Conservation (phyloP, 202 grass and related monocot species). For the Setaria viridis region DNA sequence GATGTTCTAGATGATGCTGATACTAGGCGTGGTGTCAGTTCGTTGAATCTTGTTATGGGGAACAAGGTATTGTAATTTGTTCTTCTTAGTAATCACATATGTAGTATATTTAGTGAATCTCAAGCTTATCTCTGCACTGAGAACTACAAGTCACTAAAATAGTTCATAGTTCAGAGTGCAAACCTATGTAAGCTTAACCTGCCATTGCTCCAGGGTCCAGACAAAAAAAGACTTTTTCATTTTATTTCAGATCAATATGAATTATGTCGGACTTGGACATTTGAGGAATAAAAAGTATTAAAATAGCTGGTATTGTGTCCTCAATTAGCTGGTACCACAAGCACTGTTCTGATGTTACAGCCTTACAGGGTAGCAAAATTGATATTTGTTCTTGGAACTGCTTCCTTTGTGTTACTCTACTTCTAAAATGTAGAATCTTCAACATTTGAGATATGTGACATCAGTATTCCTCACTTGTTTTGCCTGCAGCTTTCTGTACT, state of each 20-base stretch:
- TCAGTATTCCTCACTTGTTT: slow-evolving; percentile 16
- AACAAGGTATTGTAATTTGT: slow-evolving; percentile 74
- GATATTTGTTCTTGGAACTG: slow-evolving; percentile 11
- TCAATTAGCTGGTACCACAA: not conserved
- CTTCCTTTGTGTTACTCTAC: not conserved
- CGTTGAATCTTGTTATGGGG: slow-evolving; percentile 93
- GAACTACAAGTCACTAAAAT: slow-evolving; percentile 1
- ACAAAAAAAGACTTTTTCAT: not conserved
- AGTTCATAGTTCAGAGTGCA: not conserved
- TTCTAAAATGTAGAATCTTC: not conserved
- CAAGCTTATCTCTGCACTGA: not conserved
- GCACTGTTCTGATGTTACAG: slow-evolving; percentile 4
- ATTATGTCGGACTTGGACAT: not conserved
- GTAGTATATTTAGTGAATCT: slow-evolving; percentile 13
- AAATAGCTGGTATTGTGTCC: not conserved
- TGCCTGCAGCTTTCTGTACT: slow-evolving; percentile 87
- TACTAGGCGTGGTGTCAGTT: slow-evolving; percentile 91
- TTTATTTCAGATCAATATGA: not conserved
- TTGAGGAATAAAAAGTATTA: not conserved
- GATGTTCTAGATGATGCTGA: slow-evolving; percentile 98
- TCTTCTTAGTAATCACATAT: not conserved
- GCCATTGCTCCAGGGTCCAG: not conserved
- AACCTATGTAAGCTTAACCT: not conserved
- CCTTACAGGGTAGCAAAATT: not conserved
- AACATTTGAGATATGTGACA: slow-evolving; percentile 29